Percentiles rank a stretch among this genome's conserved stretches.
These are phyloP conservation scores for Spergularia bocconei DNA, from an alignment of 148 eudicot species.

Conservation along the genomic window DNA sequence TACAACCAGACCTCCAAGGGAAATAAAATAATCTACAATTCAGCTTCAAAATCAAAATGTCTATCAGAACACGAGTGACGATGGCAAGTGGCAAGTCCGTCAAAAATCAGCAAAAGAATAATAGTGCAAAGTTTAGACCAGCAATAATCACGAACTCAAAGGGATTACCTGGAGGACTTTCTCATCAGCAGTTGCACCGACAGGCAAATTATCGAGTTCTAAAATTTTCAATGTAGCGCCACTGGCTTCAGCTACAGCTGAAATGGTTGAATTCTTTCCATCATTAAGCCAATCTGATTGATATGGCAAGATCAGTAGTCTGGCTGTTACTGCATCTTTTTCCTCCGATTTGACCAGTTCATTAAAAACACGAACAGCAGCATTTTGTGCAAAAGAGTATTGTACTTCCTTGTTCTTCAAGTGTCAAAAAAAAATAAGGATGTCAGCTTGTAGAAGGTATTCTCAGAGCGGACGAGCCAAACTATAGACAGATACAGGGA, in stretches of 20 bases:
- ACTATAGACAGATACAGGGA: not conserved
- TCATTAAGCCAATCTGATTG: constrained; percentile 34
- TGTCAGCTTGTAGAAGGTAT: constrained; percentile 2
- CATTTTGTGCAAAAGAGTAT: constrained; percentile 51
- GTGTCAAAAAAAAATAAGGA: not conserved
- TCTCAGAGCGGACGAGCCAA: not conserved
- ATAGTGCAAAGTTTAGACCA: not conserved
- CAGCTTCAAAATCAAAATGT: no score
- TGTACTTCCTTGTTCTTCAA: constrained; percentile 36
- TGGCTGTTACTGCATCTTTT: constrained; percentile 27
- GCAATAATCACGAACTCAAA: not conserved
- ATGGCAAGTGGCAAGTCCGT: not conserved
- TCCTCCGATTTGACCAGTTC: constrained; percentile 23
- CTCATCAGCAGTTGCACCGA: constrained; percentile 28
- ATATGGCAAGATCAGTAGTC: constrained; percentile 39
- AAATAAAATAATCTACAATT: no score
- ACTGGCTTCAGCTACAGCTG: constrained; percentile 30
- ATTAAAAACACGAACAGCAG: constrained; percentile 41
- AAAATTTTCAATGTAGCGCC: constrained; percentile 36
- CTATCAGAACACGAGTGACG: no score
- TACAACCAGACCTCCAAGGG: no score
- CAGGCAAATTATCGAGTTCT: constrained; percentile 26
- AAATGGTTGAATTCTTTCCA: constrained; percentile 26
- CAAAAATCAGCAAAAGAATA: not conserved
- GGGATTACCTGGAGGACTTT: constrained; percentile 45